phyloP scores from a whole-genome alignment of 2,329 filamentous ascomycete genomes.

The Fusarium drepaniforme region DNA sequence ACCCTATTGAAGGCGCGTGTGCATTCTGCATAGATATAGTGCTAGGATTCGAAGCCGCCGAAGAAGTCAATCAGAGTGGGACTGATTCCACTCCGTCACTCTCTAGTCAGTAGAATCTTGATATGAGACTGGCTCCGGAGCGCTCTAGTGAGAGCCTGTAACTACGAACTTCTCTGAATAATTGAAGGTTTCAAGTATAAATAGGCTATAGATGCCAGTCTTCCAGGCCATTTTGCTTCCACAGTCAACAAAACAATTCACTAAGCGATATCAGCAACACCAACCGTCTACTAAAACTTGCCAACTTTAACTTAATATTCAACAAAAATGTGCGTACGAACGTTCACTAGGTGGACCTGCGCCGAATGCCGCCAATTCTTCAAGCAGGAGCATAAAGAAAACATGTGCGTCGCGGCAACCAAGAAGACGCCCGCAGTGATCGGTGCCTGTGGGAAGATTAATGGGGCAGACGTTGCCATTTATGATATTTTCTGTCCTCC shows the following conservation, averaged over 20 bases:
- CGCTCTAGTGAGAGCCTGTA: not conserved
- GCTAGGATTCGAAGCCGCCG: not conserved
- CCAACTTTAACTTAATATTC: not conserved
- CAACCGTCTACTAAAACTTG: not conserved
- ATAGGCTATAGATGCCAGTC: not conserved
- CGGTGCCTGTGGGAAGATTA: not conserved
- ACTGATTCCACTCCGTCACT: not conserved
- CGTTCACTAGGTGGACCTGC: not conserved
- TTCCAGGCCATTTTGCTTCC: not conserved
- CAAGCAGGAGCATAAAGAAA: not conserved
- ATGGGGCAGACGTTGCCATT: not conserved
- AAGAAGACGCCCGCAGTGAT: not conserved
- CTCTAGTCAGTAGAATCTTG: not conserved
- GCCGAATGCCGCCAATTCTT: not conserved
- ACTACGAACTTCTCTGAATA: not conserved
- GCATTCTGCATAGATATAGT: rapidly evolving
- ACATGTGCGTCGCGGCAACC: not conserved
- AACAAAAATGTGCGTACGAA: not conserved
- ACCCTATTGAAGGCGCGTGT: not conserved
- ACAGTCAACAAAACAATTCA: not conserved
- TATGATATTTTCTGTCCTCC: not conserved
- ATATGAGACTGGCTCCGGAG: not conserved
- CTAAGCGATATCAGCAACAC: not conserved
- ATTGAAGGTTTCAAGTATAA: not conserved
- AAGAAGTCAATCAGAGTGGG: not conserved